These are phyloP conservation scores for Phytophthora colocasiae DNA, from an alignment of 352 stramenopile genomes.

Conservation along the genomic window DNA sequence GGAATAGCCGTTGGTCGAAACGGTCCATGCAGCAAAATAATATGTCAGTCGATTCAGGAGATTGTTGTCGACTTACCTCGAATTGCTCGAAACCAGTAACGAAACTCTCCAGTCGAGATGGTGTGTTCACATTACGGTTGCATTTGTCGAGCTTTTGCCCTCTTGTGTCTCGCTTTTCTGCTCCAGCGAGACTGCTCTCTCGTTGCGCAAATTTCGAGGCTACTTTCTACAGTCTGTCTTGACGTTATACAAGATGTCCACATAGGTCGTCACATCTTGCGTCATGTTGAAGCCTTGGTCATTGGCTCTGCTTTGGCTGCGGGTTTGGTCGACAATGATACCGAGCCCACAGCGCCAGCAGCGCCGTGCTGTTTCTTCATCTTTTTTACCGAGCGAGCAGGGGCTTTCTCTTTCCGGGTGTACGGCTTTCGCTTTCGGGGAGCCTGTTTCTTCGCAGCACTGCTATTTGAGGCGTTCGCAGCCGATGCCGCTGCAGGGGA, in stretches of 20 bases:
- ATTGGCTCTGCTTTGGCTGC: not conserved
- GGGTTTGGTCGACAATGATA: constrained; percentile 14
- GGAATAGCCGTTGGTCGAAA: constrained; percentile 22
- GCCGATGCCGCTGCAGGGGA: constrained; percentile 29
- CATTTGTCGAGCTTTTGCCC: constrained; percentile 38
- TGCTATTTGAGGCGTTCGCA: constrained; percentile 13
- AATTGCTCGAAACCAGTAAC: not conserved
- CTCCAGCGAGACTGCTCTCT: constrained; percentile 7
- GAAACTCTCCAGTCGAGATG: constrained; percentile 12
- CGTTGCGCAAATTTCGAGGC: constrained; percentile 9
- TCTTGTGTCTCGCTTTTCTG: constrained; percentile 17
- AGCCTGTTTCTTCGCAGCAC: constrained; percentile 39
- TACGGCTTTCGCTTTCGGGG: constrained; percentile 77
- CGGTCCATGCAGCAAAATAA: constrained; percentile 11
- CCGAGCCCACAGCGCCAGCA: constrained; percentile 4
- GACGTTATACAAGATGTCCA: constrained; percentile 18
- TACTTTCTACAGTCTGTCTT: constrained; percentile 38
- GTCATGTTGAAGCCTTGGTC: constrained; percentile 27
- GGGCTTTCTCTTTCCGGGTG: constrained; percentile 64
- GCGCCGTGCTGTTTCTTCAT: constrained; percentile 40
- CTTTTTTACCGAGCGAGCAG: constrained; percentile 50
- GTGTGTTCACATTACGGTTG: constrained; percentile 43
- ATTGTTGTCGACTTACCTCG: not conserved
- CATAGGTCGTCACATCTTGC: constrained; percentile 5
- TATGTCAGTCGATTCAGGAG: constrained; percentile 3